Percentiles rank a stretch among this genome's conserved stretches.
These are phyloP conservation scores for Aquilaria sinensis DNA, from an alignment of 345 rosid species.

Conservation along the genomic window DNA sequence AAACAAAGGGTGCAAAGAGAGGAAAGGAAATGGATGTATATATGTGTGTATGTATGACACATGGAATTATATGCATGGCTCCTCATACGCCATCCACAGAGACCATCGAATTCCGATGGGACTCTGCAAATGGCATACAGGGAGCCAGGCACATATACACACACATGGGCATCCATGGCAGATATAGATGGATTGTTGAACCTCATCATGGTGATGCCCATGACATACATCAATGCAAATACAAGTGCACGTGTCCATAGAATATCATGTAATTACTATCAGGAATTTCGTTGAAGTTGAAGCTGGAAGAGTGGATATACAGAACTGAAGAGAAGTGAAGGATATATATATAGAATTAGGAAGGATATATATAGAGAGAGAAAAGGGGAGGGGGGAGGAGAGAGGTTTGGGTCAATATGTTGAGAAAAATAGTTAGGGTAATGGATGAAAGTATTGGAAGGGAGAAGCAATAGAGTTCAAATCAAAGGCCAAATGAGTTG, in stretches of 20 bases:
- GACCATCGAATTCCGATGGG: slow-evolving; percentile 52
- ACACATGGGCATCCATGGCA: neutral
- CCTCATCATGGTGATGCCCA: slow-evolving; percentile 5
- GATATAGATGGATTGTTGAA: neutral
- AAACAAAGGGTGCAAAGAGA: neutral
- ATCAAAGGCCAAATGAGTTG: slow-evolving; percentile 24
- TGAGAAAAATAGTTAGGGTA: slow-evolving; percentile 11
- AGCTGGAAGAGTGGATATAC: neutral
- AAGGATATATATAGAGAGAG: neutral
- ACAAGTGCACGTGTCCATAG: neutral
- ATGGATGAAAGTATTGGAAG: slow-evolving; percentile 5
- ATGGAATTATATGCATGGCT: slow-evolving; percentile 66
- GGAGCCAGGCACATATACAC: slow-evolving; percentile 80
- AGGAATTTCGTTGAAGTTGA: too few species aligned
- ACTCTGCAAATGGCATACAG: slow-evolving; percentile 89
- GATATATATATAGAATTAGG: too few species aligned
- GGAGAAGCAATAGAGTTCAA: neutral
- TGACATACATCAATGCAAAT: neutral
- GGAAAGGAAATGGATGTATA: neutral
- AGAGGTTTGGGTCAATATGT: slow-evolving; percentile 14
- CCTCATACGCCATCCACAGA: slow-evolving; percentile 95
- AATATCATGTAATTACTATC: neutral
- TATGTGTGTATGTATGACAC: slow-evolving; percentile 1
- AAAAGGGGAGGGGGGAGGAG: neutral
- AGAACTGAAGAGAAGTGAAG: neutral